These are phyloP conservation scores for Glebionis coronaria DNA, from an alignment of 129 eudicot genomes.

Conservation along the genomic window DNA sequence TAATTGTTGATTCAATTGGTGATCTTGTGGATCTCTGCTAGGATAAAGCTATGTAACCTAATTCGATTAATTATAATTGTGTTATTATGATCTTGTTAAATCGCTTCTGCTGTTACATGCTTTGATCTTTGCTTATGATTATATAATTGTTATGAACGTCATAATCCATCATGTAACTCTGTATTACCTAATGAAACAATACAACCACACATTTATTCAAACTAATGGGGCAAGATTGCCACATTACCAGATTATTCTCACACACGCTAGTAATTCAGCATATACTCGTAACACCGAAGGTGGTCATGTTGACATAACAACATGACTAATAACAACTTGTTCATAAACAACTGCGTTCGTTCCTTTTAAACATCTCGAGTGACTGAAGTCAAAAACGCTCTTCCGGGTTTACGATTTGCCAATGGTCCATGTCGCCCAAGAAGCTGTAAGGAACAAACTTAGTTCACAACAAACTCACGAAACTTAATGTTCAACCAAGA, in stretches of 20 bases:
- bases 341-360: neutral
- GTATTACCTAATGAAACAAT: neutral
- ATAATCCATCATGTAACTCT: no score
- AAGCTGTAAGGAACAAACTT: slow-evolving; percentile 36
- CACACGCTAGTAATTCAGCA: neutral
- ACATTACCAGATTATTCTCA: slow-evolving; percentile 2
- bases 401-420: slow-evolving; percentile 47
- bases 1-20: no score
- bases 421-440: slow-evolving; percentile 58
- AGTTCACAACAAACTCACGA: neutral
- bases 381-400: slow-evolving; percentile 40
- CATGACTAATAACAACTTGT: neutral
- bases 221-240: neutral
- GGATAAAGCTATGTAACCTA: no score
- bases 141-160: no score
- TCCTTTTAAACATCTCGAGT: slow-evolving; percentile 12
- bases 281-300: neutral
- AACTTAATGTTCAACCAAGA: neutral
- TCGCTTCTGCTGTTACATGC: no score
- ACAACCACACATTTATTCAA: neutral
- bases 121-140: no score
- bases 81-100: no score
- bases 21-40: no score
- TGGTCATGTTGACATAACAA: slow-evolving; percentile 3
- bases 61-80: no score